Evolutionary conservation across 2,329 filamentous ascomycete genomes (phyloP), one percentile per base, ranked within the genome.

Genomic region (Hirsutella minnesotensis): DNA sequence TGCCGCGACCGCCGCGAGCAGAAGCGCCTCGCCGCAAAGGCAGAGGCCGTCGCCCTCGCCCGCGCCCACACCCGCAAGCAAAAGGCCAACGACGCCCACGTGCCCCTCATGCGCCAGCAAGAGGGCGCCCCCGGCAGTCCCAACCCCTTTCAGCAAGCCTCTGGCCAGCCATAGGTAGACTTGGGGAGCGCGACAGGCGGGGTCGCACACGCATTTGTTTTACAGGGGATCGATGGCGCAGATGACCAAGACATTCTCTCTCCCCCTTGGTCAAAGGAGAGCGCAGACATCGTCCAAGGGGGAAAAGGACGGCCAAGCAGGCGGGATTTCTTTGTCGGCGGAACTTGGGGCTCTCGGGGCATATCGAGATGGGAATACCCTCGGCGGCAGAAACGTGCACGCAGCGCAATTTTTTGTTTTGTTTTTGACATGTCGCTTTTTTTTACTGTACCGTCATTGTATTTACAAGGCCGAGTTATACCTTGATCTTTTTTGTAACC

Each of bases 1-100:
- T 71, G 66, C 63, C 61, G 62, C 47, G 73, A 77, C 50, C 62
- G 66, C 50, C 58, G 57, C 55, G 49, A 62, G 50, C 63, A 72
- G 52, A 65, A 64, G 55, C 59, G 62, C 38, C 56, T 65, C 29
- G 58, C 57, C 42, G 66, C 66, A 45, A 65, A 66, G 49, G 64
- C 65, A 45, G 72, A 76, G 59, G 69, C 69, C 37, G 66, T 65
- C n/a, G 66, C 65, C 21, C 67, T 70, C 40, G 69, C 67, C 39
- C 68, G 68, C 56, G 67, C 68, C 52, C 64, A 67, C 40, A 66
- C 62, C 46, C 67, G 63, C 58, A 66, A 66, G 59, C 57, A 63
- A 53, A 58, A 62, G 39, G 56, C 57, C 36, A 24, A 18, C 55
- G 56, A 57, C 48, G 54, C 45, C 16, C 55, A 59, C 37, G 54